These are phyloP conservation scores for Trichoderma polysporum DNA, from an alignment of 2,329 filamentous ascomycete genomes.

Conservation along the genomic window DNA sequence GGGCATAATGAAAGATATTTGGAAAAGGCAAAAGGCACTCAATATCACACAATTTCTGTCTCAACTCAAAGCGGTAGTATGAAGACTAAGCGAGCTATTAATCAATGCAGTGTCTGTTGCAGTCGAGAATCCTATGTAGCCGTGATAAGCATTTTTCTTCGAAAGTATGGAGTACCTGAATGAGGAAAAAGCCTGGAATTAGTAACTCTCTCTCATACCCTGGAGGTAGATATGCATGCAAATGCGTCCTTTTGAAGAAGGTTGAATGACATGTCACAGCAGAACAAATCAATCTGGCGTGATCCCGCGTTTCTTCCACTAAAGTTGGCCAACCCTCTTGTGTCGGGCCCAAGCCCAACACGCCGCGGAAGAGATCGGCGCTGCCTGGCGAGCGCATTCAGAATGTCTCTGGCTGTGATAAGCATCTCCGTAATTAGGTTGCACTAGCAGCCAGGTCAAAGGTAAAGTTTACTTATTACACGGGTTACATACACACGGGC, in stretches of 20 bases:
- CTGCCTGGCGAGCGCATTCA: neutral
- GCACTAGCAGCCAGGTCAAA: neutral
- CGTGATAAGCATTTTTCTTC: too few relatives aligned
- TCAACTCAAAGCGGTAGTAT: neutral
- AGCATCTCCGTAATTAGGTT: constrained; percentile 11
- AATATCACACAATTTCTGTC: neutral
- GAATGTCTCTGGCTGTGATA: constrained; percentile 3
- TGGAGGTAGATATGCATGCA: neutral
- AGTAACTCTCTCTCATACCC: neutral
- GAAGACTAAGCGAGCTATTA: too few relatives aligned
- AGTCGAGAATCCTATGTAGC: too few relatives aligned
- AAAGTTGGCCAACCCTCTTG: neutral
- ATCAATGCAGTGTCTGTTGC: too few relatives aligned
- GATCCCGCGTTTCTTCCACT: neutral
- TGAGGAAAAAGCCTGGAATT: neutral
- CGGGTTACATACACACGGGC: too few relatives aligned
- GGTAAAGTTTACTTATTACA: neutral
- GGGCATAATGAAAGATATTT: neutral
- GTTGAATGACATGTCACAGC: neutral
- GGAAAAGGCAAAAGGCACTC: neutral
- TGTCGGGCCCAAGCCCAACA: constrained; percentile 10
- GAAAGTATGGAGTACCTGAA: neutral
- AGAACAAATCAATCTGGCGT: neutral
- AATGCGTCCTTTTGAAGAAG: neutral
- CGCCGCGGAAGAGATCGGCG: neutral